These are phyloP conservation scores for Rhodosporidiobolus sp. DNA, from an alignment of 768 basidiomycete species.

Conservation along the genomic window DNA sequence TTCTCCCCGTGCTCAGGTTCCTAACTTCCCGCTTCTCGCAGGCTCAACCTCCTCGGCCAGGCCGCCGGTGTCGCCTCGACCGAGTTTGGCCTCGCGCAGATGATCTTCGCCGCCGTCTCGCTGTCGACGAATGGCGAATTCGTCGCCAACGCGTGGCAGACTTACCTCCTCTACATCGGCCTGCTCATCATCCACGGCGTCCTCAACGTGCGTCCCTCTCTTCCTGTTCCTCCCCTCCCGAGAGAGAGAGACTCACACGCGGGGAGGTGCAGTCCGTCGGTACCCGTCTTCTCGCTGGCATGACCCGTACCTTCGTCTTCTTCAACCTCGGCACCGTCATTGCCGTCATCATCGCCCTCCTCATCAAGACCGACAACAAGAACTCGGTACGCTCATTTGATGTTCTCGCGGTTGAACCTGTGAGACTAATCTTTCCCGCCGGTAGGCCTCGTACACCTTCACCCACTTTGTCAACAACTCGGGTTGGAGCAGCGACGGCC, in stretches of 20 bases:
- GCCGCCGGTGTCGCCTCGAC: constrained; percentile 81
- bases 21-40: constrained; percentile 40
- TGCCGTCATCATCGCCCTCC: constrained; percentile 78
- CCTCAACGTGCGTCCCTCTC: constrained; percentile 53
- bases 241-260: not conserved
- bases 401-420: too few relatives aligned
- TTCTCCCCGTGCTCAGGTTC: constrained; percentile 5
- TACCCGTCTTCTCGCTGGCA: constrained; percentile 64
- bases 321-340: constrained; percentile 78
- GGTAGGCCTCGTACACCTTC: constrained; percentile 66
- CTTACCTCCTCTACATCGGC: constrained; percentile 72
- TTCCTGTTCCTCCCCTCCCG: too few relatives aligned
- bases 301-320: constrained; percentile 75
- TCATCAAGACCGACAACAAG: constrained; percentile 61
- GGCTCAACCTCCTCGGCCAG: constrained; percentile 71
- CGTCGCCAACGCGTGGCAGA: constrained; percentile 64
- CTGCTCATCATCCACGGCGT: constrained; percentile 75
- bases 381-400: constrained; percentile 18
- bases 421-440: not conserved
- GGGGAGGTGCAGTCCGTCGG: constrained; percentile 12
- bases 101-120: constrained; percentile 60
- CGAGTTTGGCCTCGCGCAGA: constrained; percentile 61
- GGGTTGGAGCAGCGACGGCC: constrained; percentile 70
- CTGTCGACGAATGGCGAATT: constrained; percentile 49
- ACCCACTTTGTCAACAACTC: constrained; percentile 72